Evolutionary conservation across 2,329 filamentous ascomycete genomes (phyloP).

Genomic region (Aspergillus aculeatinus): DNA sequence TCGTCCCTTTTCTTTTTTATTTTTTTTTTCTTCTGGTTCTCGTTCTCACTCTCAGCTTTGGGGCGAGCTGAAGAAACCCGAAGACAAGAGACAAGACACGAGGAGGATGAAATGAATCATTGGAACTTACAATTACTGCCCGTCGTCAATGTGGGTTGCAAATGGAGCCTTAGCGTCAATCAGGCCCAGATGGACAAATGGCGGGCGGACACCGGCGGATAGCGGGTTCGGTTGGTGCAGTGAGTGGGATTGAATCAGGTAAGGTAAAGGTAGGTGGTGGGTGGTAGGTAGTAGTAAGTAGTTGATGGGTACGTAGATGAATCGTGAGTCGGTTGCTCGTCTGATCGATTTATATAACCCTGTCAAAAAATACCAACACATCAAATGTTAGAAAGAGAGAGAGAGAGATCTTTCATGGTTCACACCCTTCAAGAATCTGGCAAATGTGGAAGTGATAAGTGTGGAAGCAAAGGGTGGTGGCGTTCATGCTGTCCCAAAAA

Average conservation of each 20-base stretch:
- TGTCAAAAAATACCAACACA: neutral
- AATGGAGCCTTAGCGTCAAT: constrained; percentile 14
- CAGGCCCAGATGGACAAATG: constrained; percentile 14
- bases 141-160: constrained; percentile 8
- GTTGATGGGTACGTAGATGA: neutral
- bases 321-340: neutral
- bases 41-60: neutral
- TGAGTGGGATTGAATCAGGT: neutral
- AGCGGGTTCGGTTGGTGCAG: constrained; percentile 9
- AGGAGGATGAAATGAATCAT: neutral
- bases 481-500: neutral
- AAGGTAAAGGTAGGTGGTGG: neutral
- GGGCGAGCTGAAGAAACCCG: constrained; percentile 1
- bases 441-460: constrained; percentile 15
- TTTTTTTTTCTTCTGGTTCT: neutral
- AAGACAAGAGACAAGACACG: neutral
- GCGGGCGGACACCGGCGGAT: constrained; percentile 12
- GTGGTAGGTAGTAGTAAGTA: neutral
- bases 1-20: neutral
- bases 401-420: neutral
- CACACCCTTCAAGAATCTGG: constrained; percentile 2
- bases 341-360: neutral
- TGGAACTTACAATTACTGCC: constrained; percentile 7
- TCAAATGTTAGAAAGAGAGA: neutral
- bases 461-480: constrained; percentile 11